Percentiles rank a stretch among this genome's conserved stretches.
Evolutionary conservation across 2,329 filamentous ascomycete genomes (phyloP).

Genomic region (Myriosclerotinia scirpicola): DNA sequence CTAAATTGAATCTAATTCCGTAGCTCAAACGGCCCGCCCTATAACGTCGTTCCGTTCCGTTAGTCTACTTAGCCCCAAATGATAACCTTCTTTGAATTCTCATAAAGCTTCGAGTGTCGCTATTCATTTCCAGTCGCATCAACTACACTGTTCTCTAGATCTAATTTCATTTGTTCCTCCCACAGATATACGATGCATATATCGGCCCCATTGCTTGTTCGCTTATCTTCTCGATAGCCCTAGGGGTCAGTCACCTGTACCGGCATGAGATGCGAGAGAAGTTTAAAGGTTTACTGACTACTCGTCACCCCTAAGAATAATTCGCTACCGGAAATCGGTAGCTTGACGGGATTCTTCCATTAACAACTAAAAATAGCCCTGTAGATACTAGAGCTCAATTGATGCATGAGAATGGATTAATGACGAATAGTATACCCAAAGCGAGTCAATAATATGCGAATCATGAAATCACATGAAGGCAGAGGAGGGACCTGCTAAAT

Average conservation of each 20-base stretch:
- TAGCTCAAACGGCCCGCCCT: not conserved
- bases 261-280: not conserved
- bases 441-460: not conserved
- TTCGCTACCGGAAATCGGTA: not conserved
- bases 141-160: not conserved
- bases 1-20: not conserved
- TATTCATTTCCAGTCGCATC: not conserved
- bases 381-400: not conserved
- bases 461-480: not conserved
- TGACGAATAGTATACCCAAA: not conserved
- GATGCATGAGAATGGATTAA: not conserved
- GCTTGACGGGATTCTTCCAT: not conserved
- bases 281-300: not conserved
- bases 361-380: not conserved
- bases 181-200: not conserved
- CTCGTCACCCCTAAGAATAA: not conserved
- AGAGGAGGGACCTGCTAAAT: not conserved
- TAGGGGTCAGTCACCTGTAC: not conserved
- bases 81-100: not conserved
- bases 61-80: not conserved
- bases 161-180: not conserved
- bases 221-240: not conserved
- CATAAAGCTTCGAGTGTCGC: not conserved
- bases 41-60: not conserved
- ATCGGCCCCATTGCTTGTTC: not conserved